phyloP scores from a whole-genome alignment of 1,284 basidiomycete species.

The Stygiomarasmius scandens region DNA sequence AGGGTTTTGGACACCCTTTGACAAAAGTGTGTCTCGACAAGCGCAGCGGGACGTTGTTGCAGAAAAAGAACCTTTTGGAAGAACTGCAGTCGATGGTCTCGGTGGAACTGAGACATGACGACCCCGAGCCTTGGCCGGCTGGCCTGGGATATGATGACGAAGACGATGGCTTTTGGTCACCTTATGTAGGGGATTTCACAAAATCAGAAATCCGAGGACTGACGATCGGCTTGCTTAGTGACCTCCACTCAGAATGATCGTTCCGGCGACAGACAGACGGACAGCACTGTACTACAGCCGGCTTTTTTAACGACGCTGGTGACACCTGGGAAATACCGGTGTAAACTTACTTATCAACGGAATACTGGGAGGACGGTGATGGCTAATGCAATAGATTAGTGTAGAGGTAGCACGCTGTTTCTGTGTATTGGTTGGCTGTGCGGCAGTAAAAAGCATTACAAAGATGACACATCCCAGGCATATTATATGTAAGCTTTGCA shows the following conservation, averaged over 20 bases:
- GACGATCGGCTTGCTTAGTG: too few species aligned
- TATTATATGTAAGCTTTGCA: not conserved
- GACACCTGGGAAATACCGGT: too few species aligned
- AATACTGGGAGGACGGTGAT: too few species aligned
- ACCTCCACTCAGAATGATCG: too few species aligned
- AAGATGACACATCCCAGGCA: not conserved
- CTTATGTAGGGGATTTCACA: slow-evolving; percentile 14
- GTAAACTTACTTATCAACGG: too few species aligned
- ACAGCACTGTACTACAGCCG: too few species aligned
- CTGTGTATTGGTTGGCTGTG: slow-evolving; percentile 13
- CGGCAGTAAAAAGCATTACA: not conserved
- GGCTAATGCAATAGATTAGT: too few species aligned
- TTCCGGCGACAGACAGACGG: too few species aligned
- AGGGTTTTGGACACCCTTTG: slow-evolving; percentile 26
- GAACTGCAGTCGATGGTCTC: slow-evolving; percentile 30
- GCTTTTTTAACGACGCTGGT: too few species aligned
- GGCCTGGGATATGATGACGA: slow-evolving; percentile 40
- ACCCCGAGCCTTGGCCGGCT: slow-evolving; percentile 37
- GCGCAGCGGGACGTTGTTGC: slow-evolving; percentile 34
- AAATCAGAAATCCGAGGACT: too few species aligned
- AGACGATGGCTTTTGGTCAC: slow-evolving; percentile 32
- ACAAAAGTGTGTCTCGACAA: slow-evolving; percentile 34
- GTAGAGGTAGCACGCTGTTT: slow-evolving; percentile 7
- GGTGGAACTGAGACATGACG: slow-evolving; percentile 33
- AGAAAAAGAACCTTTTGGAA: slow-evolving; percentile 32